Conservation (phyloP, 148 eudicot species). For the Fagopyrum homotropicum region DNA sequence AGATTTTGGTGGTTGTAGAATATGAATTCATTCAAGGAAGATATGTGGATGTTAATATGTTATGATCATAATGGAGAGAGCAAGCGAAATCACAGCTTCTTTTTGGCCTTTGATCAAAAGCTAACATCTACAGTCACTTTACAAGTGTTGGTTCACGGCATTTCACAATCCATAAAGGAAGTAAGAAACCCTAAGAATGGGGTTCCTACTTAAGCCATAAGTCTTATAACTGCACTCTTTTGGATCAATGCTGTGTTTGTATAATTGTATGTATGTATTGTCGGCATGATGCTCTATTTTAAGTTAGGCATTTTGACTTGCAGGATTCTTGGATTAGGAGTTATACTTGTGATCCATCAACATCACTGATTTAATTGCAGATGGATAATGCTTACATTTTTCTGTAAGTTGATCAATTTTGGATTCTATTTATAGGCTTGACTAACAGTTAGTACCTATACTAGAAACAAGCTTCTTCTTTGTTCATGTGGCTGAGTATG, state of each 20-base stretch:
- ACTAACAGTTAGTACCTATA: slow-evolving; percentile 10
- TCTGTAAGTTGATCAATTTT: background rate
- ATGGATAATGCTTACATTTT: background rate
- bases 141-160: slow-evolving; percentile 8
- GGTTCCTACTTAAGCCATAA: slow-evolving; percentile 12
- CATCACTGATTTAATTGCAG: background rate
- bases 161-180: slow-evolving; percentile 8
- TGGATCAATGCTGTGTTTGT: background rate
- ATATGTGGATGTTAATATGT: background rate
- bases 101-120: background rate
- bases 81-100: background rate
- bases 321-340: slow-evolving; percentile 1
- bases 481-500: slow-evolving; percentile 14
- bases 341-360: background rate
- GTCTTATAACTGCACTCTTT: background rate
- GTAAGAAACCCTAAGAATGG: background rate
- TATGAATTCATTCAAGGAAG: background rate
- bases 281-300: slow-evolving; percentile 1
- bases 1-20: background rate
- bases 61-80: background rate
- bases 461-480: slow-evolving; percentile 2
- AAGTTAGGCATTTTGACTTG: background rate
- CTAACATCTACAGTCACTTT: background rate
- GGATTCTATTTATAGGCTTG: slow-evolving; percentile 1
- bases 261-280: background rate